Conservation (phyloP, 2,329 filamentous ascomycete species). For the Pestalotiopsis sp. region DNA sequence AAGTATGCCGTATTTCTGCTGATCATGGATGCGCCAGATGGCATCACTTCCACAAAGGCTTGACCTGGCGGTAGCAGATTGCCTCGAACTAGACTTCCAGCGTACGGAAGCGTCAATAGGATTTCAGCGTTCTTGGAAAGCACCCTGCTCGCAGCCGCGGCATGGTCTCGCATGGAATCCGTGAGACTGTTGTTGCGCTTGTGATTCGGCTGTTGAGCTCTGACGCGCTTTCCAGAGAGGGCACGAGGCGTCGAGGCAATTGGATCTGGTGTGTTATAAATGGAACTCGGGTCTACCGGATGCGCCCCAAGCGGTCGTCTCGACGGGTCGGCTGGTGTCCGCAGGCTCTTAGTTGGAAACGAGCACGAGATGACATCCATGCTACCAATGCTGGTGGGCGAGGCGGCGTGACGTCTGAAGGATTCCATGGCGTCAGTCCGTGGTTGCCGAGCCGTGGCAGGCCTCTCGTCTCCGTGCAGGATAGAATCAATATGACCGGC, state of each 20-base stretch:
- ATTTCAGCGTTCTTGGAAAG: constrained; percentile 59
- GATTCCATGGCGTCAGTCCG: constrained; percentile 13
- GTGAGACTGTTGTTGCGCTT: constrained; percentile 87
- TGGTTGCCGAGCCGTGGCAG: constrained; percentile 48
- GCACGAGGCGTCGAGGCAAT: constrained; percentile 62
- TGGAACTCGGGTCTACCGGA: constrained; percentile 55
- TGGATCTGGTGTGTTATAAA: constrained; percentile 49
- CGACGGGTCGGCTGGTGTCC: constrained; percentile 40
- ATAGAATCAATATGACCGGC: constrained; percentile 53
- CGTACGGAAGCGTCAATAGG: constrained; percentile 67
- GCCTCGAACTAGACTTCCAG: constrained; percentile 85
- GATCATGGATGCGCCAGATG: constrained; percentile 51
- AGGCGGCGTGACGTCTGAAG: constrained; percentile 27
- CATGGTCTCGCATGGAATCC: constrained; percentile 78
- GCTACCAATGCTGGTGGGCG: constrained; percentile 61
- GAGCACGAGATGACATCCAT: constrained; percentile 67
- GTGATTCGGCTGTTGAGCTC: constrained; percentile 62
- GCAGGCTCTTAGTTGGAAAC: constrained; percentile 57
- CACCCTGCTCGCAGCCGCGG: constrained; percentile 47
- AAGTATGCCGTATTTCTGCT: constrained; percentile 59
- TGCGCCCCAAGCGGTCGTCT: constrained; percentile 54
- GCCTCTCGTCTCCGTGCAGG: constrained; percentile 43
- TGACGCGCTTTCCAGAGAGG: constrained; percentile 61
- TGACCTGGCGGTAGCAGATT: constrained; percentile 82
- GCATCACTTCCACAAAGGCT: constrained; percentile 73